These are phyloP conservation scores for Chaetomiaceae sp. DNA, from an alignment of 2,329 filamentous ascomycete genomes.

Conservation along the genomic window DNA sequence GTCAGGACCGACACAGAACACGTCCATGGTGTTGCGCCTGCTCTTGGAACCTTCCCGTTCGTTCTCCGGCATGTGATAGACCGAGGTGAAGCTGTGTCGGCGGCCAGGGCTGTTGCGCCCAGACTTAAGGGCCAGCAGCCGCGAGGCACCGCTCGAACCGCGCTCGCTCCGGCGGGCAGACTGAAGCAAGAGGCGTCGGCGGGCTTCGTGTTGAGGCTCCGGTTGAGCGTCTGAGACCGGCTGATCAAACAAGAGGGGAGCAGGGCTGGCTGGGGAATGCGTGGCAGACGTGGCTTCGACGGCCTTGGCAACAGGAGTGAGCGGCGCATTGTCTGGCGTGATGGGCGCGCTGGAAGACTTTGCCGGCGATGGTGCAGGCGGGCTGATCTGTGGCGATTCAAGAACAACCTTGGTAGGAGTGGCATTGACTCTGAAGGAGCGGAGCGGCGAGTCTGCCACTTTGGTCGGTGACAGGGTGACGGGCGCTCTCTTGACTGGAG, in stretches of 20 bases:
- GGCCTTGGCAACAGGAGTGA: neutral
- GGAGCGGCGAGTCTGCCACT: slow-evolving; percentile 25
- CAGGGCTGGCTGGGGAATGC: slow-evolving; percentile 8
- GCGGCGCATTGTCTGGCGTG: neutral
- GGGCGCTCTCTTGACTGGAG: slow-evolving; percentile 22
- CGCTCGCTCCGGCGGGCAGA: slow-evolving; percentile 29
- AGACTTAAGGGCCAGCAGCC: slow-evolving; percentile 19
- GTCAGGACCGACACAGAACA: slow-evolving; percentile 6
- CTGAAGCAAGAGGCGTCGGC: slow-evolving; percentile 29
- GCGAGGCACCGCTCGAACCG: slow-evolving; percentile 18
- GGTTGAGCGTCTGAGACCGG: slow-evolving; percentile 18
- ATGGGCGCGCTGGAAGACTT: slow-evolving; percentile 12
- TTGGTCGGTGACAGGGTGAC: slow-evolving; percentile 24
- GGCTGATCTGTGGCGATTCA: slow-evolving; percentile 19
- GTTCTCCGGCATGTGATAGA: neutral
- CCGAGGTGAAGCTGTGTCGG: slow-evolving; percentile 29
- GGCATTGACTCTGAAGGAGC: slow-evolving; percentile 27
- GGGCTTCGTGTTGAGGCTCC: slow-evolving; percentile 30
- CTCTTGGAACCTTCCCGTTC: neutral
- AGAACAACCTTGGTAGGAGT: slow-evolving; percentile 26
- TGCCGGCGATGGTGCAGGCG: slow-evolving; percentile 16
- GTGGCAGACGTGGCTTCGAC: neutral
- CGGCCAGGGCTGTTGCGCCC: slow-evolving; percentile 18
- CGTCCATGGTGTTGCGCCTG: slow-evolving; percentile 26
- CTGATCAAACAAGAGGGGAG: slow-evolving; percentile 30